These are phyloP conservation scores for Phtheirospermum japonicum DNA, from an alignment of 257 asterid genomes.

Conservation along the genomic window DNA sequence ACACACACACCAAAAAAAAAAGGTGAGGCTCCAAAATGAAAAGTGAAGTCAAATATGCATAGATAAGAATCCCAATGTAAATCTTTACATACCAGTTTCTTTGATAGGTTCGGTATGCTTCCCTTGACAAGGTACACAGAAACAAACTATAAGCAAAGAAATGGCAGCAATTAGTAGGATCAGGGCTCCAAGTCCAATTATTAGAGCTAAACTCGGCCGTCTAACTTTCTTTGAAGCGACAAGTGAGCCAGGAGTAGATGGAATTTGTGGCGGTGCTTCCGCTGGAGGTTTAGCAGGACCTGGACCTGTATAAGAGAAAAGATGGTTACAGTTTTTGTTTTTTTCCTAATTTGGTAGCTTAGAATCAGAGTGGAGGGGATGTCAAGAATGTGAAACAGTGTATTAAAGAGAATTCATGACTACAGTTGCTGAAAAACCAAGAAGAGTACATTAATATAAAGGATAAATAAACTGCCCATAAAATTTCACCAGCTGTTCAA, in stretches of 20 bases:
- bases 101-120: conserved; percentile 42
- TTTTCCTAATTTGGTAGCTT: neutral
- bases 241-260: conserved; percentile 50
- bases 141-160: conserved; percentile 55
- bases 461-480: conserved; percentile 1
- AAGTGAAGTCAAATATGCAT: neutral
- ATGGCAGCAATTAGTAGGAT: conserved; percentile 53
- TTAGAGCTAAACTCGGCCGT: conserved; percentile 55
- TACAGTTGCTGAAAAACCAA: conserved; percentile 1
- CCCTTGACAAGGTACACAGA: conserved; percentile 50
- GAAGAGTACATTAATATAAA: conserved; percentile 4
- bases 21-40: conserved; percentile 20
- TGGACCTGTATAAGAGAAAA: conserved; percentile 59
- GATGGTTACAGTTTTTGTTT: conserved; percentile 16
- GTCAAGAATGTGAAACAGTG: conserved; percentile 2
- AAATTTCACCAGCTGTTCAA: neutral
- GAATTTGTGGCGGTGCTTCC: conserved; percentile 45
- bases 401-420: neutral
- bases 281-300: conserved; percentile 54
- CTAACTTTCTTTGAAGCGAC: conserved; percentile 45
- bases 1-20: conserved; percentile 14
- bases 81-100: conserved; percentile 55
- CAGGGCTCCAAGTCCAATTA: conserved; percentile 69
- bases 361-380: conserved; percentile 5
- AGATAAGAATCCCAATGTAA: conserved; percentile 4